Base-by-base conservation (phyloP, 2,329 filamentous ascomycete genomes). In the Fusarium staphyleae region DNA sequence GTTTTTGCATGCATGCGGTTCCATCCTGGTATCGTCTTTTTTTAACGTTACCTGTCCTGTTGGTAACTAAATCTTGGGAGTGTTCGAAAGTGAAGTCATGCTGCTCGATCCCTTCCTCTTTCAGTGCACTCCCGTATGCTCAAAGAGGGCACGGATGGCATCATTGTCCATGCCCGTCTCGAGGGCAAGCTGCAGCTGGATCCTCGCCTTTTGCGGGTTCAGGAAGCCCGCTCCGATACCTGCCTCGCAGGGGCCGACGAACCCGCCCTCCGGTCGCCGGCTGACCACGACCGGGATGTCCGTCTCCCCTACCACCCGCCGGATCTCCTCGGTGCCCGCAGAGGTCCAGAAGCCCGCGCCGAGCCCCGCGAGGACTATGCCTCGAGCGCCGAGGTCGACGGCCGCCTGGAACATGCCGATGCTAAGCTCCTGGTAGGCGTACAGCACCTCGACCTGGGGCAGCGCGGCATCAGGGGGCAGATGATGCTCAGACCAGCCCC, bases 391-490 rank as follows among this genome's bases (percentile, higher is more conserved):
- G 5, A 70, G 73, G 1, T 70, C 71, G n/a, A 81, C 74, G 3
- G 81, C 78, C 0, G 78, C 75, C 19, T 75, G 69, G 34, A 83
- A 77, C 2, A 84, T 72, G 14, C 68, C 67, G 15, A 78, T 72
- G 55, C 79, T 73, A 63, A 82, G 78, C 50, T 78, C 81, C 61
- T 85, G 77, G 67, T 86, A 77, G 0, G 78, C 76, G 66, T 82
- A 84, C 5, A 86, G 66, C 26, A 86, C 79, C 56, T 84, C 81
- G 22, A 86, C 81, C 50, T 79, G 73, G 1, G 83, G 82, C 19
- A 86, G 73, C 0, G 69, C 71, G 7, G 72, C 52, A 12, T 66
- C 43, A 42, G 53, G 37, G 24, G 13, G 43, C 37, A 30, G 22
- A n/a, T 34, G 44, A n/a, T 32, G 39, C 29, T 41, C 48, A 19